Conservation (phyloP, 768 basidiomycete species). For the Podaxis sp. region DNA sequence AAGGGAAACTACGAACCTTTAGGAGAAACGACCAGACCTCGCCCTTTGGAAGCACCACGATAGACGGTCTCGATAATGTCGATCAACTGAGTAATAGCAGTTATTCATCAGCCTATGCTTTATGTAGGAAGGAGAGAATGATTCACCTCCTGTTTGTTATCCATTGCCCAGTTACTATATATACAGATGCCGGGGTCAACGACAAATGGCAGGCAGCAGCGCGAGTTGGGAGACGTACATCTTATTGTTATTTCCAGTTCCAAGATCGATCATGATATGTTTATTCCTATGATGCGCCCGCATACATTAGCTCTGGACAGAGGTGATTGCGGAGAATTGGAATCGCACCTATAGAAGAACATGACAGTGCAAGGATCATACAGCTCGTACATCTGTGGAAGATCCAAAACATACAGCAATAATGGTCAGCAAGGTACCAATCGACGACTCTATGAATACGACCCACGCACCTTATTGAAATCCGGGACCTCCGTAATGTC, state of each 20-base stretch:
- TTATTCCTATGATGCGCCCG: constrained; percentile 62
- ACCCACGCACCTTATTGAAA: constrained; percentile 82
- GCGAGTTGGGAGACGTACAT: constrained; percentile 54
- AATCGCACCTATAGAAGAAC: constrained; percentile 94
- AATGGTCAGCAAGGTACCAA: too few species aligned
- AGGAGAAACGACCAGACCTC: constrained; percentile 95
- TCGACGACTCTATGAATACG: background rate
- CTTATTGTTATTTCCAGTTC: constrained; percentile 99
- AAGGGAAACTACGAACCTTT: constrained; percentile 55
- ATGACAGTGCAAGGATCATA: constrained; percentile 97
- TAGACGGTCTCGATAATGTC: constrained; percentile 99
- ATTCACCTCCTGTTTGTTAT: constrained; percentile 93
- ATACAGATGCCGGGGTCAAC: constrained; percentile 8
- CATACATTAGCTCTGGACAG: constrained; percentile 9
- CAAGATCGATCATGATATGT: constrained; percentile 99
- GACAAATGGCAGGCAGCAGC: background rate
- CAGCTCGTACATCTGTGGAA: constrained; percentile 91
- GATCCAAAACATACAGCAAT: too few species aligned
- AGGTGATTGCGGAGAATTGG: background rate
- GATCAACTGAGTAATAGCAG: constrained; percentile 58
- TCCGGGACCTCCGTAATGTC: constrained; percentile 98
- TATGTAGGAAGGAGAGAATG: background rate
- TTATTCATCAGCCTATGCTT: background rate
- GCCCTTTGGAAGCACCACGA: constrained; percentile 94
- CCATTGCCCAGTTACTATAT: constrained; percentile 95